A percentile compares a stretch with the other conserved stretches of the same genome.
These are phyloP conservation scores for Lachnellula arida DNA, from an alignment of 2,329 filamentous ascomycete species.

Conservation along the genomic window DNA sequence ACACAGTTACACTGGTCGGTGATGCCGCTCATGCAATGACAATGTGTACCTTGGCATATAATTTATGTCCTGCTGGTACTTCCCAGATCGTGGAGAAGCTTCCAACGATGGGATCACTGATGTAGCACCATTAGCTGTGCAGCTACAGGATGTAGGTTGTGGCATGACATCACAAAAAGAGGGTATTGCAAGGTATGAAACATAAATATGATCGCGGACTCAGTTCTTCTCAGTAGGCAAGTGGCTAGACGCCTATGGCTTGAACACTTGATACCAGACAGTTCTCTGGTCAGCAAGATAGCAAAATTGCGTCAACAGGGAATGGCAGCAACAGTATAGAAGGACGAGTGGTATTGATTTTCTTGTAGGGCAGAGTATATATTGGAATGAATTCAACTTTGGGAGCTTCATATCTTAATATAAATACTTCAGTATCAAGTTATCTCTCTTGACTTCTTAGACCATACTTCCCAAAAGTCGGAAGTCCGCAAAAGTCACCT, in stretches of 20 bases:
- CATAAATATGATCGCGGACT: conserved; percentile 39
- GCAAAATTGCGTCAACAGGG: no score
- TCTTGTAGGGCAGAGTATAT: no score
- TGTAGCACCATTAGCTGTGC: conserved; percentile 40
- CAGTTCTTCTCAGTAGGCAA: conserved; percentile 46
- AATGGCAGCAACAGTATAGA: no score
- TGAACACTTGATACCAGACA: conserved; percentile 37
- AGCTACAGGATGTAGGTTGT: conserved; percentile 18
- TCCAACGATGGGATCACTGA: conserved; percentile 54
- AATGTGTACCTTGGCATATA: conserved; percentile 45
- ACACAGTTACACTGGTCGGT: conserved; percentile 44
- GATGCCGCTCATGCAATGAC: conserved; percentile 55
- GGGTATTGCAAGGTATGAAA: conserved; percentile 36
- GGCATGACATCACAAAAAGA: conserved; percentile 6
- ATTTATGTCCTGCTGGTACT: background rate
- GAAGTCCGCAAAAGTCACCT: no score
- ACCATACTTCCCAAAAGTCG: no score
- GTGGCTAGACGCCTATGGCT: conserved; percentile 53
- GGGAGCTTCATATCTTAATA: no score
- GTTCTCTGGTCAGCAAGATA: conserved; percentile 5
- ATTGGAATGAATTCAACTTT: no score
- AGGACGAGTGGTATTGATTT: no score
- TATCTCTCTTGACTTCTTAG: no score
- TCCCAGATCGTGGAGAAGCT: conserved; percentile 50
- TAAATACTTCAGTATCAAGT: no score